Percentiles rank a stretch among this genome's conserved stretches.
phyloP scores from a whole-genome alignment of 2,329 filamentous ascomycete genomes.

The Claviceps capensis region DNA sequence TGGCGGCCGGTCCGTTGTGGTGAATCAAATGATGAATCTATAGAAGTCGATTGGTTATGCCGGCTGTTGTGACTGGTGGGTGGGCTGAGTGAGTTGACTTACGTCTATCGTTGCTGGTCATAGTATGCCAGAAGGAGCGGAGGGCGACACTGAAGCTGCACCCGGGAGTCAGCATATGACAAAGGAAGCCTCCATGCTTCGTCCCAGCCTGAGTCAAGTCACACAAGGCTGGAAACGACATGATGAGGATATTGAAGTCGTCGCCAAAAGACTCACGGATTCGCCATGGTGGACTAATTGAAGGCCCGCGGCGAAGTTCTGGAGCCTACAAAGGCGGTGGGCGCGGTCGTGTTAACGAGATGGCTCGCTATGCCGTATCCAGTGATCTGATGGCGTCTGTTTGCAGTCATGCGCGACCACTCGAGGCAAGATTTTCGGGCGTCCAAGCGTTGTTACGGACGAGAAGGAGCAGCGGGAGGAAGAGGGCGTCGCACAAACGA shows the following conservation, averaged over 20 bases:
- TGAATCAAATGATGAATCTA: conserved; percentile 86
- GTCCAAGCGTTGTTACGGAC: not conserved
- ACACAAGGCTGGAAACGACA: not conserved
- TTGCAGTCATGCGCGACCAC: not conserved
- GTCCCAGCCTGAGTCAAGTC: not conserved
- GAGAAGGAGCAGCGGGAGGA: not conserved
- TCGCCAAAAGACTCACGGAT: conserved; percentile 8
- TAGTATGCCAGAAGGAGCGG: conserved; percentile 91
- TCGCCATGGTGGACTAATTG: conserved; percentile 9
- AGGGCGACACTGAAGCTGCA: conserved; percentile 55
- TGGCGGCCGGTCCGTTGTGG: conserved; percentile 85
- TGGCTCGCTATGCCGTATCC: not conserved
- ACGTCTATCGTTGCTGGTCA: conserved; percentile 60
- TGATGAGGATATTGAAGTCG: not conserved
- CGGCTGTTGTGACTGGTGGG: not conserved
- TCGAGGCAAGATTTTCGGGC: not conserved
- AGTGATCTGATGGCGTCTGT: not conserved
- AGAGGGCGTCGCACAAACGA: not conserved
- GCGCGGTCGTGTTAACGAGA: no score
- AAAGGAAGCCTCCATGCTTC: not conserved
- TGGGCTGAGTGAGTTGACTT: conserved; percentile 16
- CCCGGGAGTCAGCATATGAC: not conserved
- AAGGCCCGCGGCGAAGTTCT: not conserved
- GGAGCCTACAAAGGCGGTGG: not conserved
- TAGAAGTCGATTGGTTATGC: not conserved